Conservation (phyloP, 139 green algal genomes). For the Picochlorum sp. region DNA sequence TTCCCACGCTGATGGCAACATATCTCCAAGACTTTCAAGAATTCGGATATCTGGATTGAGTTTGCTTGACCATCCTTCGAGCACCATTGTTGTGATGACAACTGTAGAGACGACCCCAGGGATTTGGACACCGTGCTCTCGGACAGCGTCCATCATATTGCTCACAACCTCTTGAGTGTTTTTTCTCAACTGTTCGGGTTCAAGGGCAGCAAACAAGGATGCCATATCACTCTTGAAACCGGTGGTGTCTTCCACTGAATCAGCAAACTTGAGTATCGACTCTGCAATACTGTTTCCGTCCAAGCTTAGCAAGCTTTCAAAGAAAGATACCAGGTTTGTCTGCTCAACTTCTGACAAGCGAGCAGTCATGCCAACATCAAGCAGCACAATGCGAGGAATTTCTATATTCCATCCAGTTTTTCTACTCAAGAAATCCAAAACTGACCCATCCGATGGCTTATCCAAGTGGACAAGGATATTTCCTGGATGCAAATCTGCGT, state of each 20-base stretch:
- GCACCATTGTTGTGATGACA: constrained; percentile 76
- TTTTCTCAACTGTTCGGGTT: constrained; percentile 56
- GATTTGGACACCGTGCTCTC: constrained; percentile 55
- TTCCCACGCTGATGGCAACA: constrained; percentile 42
- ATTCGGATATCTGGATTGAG: constrained; percentile 84
- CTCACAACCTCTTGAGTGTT: constrained; percentile 64
- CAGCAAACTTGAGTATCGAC: constrained; percentile 64
- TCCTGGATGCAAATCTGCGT: constrained; percentile 88
- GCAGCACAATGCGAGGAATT: constrained; percentile 56
- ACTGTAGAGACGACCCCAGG: constrained; percentile 53
- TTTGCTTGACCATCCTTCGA: constrained; percentile 81
- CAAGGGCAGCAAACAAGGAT: constrained; percentile 54
- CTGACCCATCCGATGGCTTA: neutral
- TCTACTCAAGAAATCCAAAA: neutral
- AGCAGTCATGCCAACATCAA: constrained; percentile 82
- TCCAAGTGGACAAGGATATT: constrained; percentile 75
- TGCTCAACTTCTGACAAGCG: constrained; percentile 65
- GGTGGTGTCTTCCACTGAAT: constrained; percentile 31
- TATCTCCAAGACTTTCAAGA: constrained; percentile 49
- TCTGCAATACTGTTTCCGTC: constrained; percentile 52
- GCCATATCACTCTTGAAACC: constrained; percentile 61
- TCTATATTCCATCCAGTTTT: neutral
- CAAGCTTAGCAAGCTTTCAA: constrained; percentile 53
- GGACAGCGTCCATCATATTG: constrained; percentile 70
- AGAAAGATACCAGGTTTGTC: constrained; percentile 81